Evolutionary conservation across 495 filamentous ascomycete species (phyloP).

Genomic region (Aspergillus campestris): DNA sequence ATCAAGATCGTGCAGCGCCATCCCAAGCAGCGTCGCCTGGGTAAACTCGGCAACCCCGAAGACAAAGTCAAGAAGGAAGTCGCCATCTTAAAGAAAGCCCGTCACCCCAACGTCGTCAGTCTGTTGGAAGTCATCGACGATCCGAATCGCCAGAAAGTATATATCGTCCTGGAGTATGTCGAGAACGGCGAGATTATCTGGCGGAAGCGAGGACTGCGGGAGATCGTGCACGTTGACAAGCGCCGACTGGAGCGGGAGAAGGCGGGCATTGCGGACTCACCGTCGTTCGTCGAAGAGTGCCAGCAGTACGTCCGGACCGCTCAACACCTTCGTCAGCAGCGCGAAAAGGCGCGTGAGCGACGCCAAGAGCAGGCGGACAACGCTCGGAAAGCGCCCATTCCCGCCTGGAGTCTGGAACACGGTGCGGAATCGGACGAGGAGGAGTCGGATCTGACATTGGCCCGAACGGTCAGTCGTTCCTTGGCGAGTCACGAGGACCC

Average conservation of each 20-base stretch:
- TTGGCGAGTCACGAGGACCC: constrained; percentile 20
- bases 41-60: constrained; percentile 63
- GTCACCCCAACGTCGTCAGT: constrained; percentile 90
- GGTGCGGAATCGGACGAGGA: constrained; percentile 58
- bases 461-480: constrained; percentile 29
- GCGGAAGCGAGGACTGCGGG: constrained; percentile 73
- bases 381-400: constrained; percentile 35
- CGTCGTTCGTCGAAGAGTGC: constrained; percentile 49
- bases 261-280: constrained; percentile 46
- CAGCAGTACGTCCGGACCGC: constrained; percentile 50
- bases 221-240: constrained; percentile 76
- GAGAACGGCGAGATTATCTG: constrained; percentile 89
- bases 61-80: constrained; percentile 97
- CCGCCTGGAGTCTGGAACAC: constrained; percentile 72
- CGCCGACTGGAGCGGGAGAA: constrained; percentile 65
- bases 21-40: constrained; percentile 85
- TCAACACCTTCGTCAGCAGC: constrained; percentile 46
- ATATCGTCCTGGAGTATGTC: constrained; percentile 92
- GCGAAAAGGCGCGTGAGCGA: constrained; percentile 48
- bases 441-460: constrained; percentile 27
- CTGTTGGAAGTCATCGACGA: constrained; percentile 97
- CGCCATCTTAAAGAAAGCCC: constrained; percentile 94
- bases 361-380: constrained; percentile 42
- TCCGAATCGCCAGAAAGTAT: constrained; percentile 90
- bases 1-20: constrained; percentile 99